phyloP scores from a whole-genome alignment of 2,329 filamentous ascomycete genomes.

The Seiridium cupressi region DNA sequence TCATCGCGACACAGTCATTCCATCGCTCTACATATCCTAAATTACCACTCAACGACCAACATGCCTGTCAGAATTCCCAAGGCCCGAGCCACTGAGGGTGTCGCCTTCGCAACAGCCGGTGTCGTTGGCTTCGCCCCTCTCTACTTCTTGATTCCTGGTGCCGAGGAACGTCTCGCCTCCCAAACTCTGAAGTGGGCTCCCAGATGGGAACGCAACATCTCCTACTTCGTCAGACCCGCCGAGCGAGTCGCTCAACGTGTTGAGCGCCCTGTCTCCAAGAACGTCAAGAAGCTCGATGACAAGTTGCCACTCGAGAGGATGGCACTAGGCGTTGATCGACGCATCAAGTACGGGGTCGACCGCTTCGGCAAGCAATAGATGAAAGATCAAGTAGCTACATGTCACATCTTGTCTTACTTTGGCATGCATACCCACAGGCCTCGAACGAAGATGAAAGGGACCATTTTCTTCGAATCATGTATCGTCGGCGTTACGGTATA shows the following conservation, averaged over 20 bases:
- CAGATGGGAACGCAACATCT: conserved; percentile 58
- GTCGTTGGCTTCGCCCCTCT: conserved; percentile 53
- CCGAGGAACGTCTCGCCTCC: conserved; percentile 50
- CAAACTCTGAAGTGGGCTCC: conserved; percentile 59
- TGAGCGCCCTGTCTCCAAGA: conserved; percentile 44
- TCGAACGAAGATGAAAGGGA: background rate
- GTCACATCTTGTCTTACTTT: background rate
- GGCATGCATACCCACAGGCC: background rate
- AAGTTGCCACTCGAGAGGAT: conserved; percentile 49
- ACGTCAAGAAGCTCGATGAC: conserved; percentile 43
- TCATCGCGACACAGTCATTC: background rate
- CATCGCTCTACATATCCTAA: conserved; percentile 13
- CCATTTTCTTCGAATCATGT: background rate
- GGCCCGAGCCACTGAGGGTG: conserved; percentile 45
- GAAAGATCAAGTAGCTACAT: no score
- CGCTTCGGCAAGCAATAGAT: conserved; percentile 16
- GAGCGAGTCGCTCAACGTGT: conserved; percentile 47
- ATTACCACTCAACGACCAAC: conserved; percentile 21
- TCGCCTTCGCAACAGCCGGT: conserved; percentile 53
- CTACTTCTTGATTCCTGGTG: conserved; percentile 56
- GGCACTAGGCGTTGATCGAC: conserved; percentile 45
- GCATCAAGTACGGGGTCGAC: conserved; percentile 46
- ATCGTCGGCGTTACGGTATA: conserved; percentile 1
- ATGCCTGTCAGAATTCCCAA: conserved; percentile 54
- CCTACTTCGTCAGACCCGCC: conserved; percentile 47